Conservation (phyloP, 371 early-diverging fungal genomes). For the Haplosporangium sp. region DNA sequence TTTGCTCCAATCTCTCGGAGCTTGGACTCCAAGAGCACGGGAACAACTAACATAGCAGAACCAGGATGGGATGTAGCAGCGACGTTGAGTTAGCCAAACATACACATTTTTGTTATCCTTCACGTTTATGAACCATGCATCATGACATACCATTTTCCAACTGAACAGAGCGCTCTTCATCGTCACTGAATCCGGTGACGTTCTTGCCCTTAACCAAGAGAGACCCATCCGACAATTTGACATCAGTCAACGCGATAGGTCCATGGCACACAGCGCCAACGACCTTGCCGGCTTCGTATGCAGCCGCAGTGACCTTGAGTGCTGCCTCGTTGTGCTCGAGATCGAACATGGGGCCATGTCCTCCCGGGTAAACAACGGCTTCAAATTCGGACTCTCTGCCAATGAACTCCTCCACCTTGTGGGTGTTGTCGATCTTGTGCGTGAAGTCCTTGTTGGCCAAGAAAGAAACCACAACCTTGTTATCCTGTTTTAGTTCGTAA, state of each 20-base stretch:
- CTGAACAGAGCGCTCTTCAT: slow-evolving; percentile 56
- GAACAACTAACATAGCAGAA: slow-evolving; percentile 14
- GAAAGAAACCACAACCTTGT: slow-evolving; percentile 33
- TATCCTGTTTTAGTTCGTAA: slow-evolving; percentile 7
- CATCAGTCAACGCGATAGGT: slow-evolving; percentile 58
- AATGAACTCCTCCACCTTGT: slow-evolving; percentile 48
- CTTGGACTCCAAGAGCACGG: slow-evolving; percentile 52
- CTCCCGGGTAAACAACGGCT: slow-evolving; percentile 62
- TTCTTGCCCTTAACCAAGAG: slow-evolving; percentile 56
- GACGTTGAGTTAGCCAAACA: not conserved
- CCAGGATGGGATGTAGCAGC: not conserved
- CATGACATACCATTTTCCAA: slow-evolving; percentile 19
- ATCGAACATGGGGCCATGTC: slow-evolving; percentile 63
- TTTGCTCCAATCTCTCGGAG: slow-evolving; percentile 54
- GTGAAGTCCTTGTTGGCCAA: slow-evolving; percentile 47
- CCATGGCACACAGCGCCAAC: slow-evolving; percentile 64
- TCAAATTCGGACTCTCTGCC: slow-evolving; percentile 46
- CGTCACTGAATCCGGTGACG: slow-evolving; percentile 60
- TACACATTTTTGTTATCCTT: not conserved
- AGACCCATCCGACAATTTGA: slow-evolving; percentile 55
- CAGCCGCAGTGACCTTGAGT: slow-evolving; percentile 38
- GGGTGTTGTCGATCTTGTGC: slow-evolving; percentile 51
- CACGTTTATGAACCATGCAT: not conserved
- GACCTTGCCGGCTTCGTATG: slow-evolving; percentile 56
- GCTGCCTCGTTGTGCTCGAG: slow-evolving; percentile 53